Base-by-base conservation (phyloP, 164 flowering plant genomes). In the Magnolia kwangsiensis region DNA sequence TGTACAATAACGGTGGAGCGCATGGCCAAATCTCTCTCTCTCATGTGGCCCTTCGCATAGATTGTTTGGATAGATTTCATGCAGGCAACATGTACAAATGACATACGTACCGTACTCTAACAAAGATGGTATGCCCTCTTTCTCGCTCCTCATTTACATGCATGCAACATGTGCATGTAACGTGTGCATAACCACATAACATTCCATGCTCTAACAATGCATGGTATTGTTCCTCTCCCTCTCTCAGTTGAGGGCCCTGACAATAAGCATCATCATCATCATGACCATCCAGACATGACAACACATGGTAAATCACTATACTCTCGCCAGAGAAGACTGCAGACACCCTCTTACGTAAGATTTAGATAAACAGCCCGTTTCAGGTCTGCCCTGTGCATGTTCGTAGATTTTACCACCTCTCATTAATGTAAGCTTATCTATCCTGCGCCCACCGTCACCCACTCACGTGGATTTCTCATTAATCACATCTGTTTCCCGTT, bases 261-360 rank as follows among this genome's bases (percentile, higher is more conserved):
- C 18, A 8, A 16, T 59, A 16, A 59, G 18, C 63, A 14, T 59
- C 63, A 59, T 59, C 18, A 61, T 61, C 5, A 61, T 18, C 5
- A 61, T 19, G 64, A 61, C 64, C 21, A 61, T 61, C 64, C 20
- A 14, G 64, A 61, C 64, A 61, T 61, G 64, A 61, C 64, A 61
- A 61, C 64, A 61, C 64, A 61, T 61, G 64, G 45, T 4, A 5
- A 37, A 37, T 37, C 45, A 61, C 64, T 61, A 8, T 5, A 16
- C 64, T 61, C 64, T 61, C n/a, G 8, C 18, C 64, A 61, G 7
- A 61, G 20, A 61, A 6, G 64, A 20, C 64, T 61, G 8, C 64
- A 61, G 64, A 20, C 20, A 61, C 20, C 64, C 64, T 61, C 64
- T 61, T 61, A 61, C 64, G 64, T 61, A 61, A 61, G 64, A 61